phyloP scores from a whole-genome alignment of 208 protist species.

The Leishmania lainsoni region DNA sequence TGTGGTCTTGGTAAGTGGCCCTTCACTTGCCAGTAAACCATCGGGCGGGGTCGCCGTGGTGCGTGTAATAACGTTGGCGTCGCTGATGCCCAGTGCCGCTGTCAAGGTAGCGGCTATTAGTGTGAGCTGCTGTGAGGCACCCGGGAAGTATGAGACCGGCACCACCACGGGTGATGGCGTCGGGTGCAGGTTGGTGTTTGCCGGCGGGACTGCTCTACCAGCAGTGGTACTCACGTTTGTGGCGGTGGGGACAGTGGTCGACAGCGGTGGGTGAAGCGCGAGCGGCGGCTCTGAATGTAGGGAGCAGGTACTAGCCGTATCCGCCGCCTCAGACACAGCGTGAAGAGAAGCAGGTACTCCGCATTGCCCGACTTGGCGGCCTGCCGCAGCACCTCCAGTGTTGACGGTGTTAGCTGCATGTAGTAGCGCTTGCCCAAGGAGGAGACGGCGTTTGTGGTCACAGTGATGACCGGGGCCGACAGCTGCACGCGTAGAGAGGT shows the following conservation, averaged over 20 bases:
- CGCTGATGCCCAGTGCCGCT: slow-evolving; percentile 20
- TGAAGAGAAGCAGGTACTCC: slow-evolving; percentile 8
- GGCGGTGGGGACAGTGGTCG: background rate
- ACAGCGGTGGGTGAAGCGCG: background rate
- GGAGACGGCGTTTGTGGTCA: slow-evolving; percentile 10
- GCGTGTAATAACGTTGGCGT: slow-evolving; percentile 4
- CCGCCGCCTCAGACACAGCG: background rate
- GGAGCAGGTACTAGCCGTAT: background rate
- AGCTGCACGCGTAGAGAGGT: slow-evolving; percentile 4
- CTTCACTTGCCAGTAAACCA: background rate
- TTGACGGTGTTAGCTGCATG: slow-evolving; percentile 13
- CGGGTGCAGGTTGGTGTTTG: background rate
- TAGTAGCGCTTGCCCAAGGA: slow-evolving; percentile 17
- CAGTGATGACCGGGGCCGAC: slow-evolving; percentile 5
- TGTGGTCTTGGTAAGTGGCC: background rate
- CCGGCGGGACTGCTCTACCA: background rate
- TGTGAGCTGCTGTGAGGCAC: slow-evolving; percentile 6
- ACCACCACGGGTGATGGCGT: background rate
- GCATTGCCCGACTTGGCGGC: slow-evolving; percentile 22
- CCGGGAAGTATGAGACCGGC: background rate
- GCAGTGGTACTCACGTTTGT: background rate
- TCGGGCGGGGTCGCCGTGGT: background rate
- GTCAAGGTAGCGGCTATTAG: slow-evolving; percentile 29
- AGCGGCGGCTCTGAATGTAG: background rate
- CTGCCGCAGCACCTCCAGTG: slow-evolving; percentile 17